Percentiles rank a stretch among this genome's conserved stretches.
Conservation (phyloP, 257 asterid species). For the Scutellaria barbata region DNA sequence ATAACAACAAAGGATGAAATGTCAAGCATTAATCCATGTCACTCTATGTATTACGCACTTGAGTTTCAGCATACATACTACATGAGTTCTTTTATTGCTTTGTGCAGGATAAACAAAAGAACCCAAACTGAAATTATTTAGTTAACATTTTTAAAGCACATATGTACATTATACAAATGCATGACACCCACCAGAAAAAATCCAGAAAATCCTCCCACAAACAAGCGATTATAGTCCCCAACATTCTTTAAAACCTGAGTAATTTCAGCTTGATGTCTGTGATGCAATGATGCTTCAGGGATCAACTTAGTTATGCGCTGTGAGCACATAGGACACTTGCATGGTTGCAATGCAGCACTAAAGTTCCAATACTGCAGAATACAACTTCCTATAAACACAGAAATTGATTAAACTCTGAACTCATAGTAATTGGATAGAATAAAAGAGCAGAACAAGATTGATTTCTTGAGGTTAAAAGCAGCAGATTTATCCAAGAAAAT, state of each 20-base stretch:
- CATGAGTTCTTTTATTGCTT: background rate
- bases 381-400: conserved; percentile 62
- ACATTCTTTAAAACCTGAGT: conserved; percentile 55
- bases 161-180: conserved; percentile 15
- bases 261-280: conserved; percentile 49
- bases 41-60: background rate
- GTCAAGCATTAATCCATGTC: conserved; percentile 1
- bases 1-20: background rate
- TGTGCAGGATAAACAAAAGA: background rate
- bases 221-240: conserved; percentile 68
- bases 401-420: background rate
- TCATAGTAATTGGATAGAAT: background rate
- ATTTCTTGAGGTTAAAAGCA: conserved; percentile 8
- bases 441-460: conserved; percentile 11
- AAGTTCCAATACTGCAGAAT: conserved; percentile 84
- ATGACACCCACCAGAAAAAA: conserved; percentile 58
- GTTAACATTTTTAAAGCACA: conserved; percentile 5
- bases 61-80: background rate
- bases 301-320: conserved; percentile 58
- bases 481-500: background rate
- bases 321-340: conserved; percentile 90
- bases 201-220: conserved; percentile 69
- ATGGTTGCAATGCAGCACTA: conserved; percentile 65
- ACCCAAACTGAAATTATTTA: background rate
- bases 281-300: conserved; percentile 64